Evolutionary conservation across 2,329 filamentous ascomycete genomes (phyloP), one percentile per base, ranked within the genome.

Genomic region (Alternaria metachromatica): DNA sequence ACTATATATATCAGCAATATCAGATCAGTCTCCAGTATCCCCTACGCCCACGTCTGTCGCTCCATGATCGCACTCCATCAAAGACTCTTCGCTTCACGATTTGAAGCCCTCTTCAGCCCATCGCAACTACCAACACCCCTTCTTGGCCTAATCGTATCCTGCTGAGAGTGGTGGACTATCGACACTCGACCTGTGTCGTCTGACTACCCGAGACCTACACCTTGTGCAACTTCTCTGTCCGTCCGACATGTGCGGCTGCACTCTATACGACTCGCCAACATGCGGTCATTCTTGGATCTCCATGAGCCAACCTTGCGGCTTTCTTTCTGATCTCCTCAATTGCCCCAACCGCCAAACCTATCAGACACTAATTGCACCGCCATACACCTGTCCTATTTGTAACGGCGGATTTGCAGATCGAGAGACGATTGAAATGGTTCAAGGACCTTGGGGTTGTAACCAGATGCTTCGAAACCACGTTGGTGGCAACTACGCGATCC

Each of bases 201-300:
- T 25, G 25, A 59, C 56, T 49, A 46, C 41, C 18, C 28, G 26
- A 48, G 43, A 21, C 6, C 10, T 30, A 11, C 18, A 44, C 28
- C 33, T 21, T n/a, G 15, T 30, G 45, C 28, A 37, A 21, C 48
- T 11, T 48, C 11, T 33, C 45, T 44, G 5, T 13, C 49, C 15
- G 55, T 45, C 13, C 57, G 67, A 50, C 10, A 87, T 87, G 85
- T 87, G 85, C 72, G 75, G 76, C 26, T 82, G 81, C 30, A 78
- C 79, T 15, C 77, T 80, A 54, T 84, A 81, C 76, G 79, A 81
- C 68, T 85, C 83, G 1, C 73, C 76, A 7, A 79, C 76, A 54
- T 87, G 85, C 72, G 71, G 73, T 8, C 84, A 86, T 65, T 76
- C 80, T 26, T 87, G 84, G 84, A 73, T 86, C 58, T 81, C 79